Conservation (phyloP, 176 grass and related monocot genomes). For the Juncus effusus region DNA sequence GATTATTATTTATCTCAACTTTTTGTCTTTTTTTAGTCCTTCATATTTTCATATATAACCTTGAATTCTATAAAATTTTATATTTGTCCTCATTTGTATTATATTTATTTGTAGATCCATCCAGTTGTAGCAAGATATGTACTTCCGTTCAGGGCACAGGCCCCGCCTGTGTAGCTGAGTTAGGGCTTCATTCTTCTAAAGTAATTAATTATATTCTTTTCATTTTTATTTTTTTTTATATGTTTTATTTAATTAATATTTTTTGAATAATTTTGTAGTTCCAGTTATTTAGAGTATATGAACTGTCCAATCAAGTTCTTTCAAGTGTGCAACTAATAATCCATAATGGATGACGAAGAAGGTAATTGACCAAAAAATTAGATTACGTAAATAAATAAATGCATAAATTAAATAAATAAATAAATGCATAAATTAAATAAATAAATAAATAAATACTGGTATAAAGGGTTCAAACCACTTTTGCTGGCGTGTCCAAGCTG, state of each 20-base stretch:
- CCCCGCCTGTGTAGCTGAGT: constrained; percentile 81
- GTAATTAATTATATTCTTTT: constrained; percentile 33
- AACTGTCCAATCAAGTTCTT: constrained; percentile 56
- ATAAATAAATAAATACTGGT: constrained; percentile 51
- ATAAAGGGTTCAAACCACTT: constrained; percentile 71
- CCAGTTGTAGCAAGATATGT: constrained; percentile 88
- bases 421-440: background rate
- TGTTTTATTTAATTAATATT: no score
- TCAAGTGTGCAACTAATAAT: constrained; percentile 61
- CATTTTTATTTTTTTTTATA: constrained; percentile 29
- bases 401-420: background rate
- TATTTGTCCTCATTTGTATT: no score
- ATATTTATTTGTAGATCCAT: constrained; percentile 78
- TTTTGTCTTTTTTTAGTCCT: constrained; percentile 15
- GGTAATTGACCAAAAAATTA: constrained; percentile 29
- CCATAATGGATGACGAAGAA: constrained; percentile 69
- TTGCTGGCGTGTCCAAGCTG: constrained; percentile 79
- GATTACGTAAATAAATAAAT: constrained; percentile 7
- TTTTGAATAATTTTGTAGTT: constrained; percentile 45
- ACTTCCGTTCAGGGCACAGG: constrained; percentile 97
- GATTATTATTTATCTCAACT: constrained; percentile 93
- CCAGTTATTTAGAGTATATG: constrained; percentile 55
- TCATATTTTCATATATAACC: constrained; percentile 16
- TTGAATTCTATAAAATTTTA: constrained; percentile 15
- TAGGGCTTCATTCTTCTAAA: constrained; percentile 96